These are phyloP conservation scores for Dissophora ornata DNA, from an alignment of 192 early-diverging fungal genomes.

Conservation along the genomic window DNA sequence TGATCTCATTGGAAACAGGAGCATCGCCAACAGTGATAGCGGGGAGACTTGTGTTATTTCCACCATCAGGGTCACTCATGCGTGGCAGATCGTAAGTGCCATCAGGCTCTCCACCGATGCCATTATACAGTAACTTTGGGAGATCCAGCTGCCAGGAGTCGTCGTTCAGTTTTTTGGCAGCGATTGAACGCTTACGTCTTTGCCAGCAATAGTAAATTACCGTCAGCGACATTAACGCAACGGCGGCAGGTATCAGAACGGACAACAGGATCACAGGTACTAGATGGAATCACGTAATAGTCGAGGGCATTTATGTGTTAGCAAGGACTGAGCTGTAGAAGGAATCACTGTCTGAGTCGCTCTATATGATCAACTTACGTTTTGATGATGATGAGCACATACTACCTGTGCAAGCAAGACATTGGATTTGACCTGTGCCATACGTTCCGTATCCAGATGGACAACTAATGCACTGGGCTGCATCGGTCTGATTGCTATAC, in stretches of 20 bases:
- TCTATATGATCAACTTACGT: too few relatives aligned
- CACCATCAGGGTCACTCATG: slow-evolving; percentile 8
- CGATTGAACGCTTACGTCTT: slow-evolving; percentile 16
- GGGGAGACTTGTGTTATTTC: slow-evolving; percentile 6
- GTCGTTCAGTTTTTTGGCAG: slow-evolving; percentile 39
- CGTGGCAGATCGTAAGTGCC: slow-evolving; percentile 4
- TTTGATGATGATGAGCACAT: slow-evolving; percentile 4
- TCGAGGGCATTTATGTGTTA: too few relatives aligned
- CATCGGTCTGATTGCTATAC: slow-evolving; percentile 26
- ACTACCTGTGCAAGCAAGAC: slow-evolving; percentile 14
- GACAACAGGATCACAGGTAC: slow-evolving; percentile 10
- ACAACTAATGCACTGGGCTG: slow-evolving; percentile 6
- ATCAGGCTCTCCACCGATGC: slow-evolving; percentile 31
- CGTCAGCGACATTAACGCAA: background rate
- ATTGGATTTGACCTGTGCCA: slow-evolving; percentile 27
- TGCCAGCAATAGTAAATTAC: slow-evolving; percentile 9
- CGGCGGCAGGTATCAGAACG: slow-evolving; percentile 17
- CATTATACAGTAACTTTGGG: slow-evolving; percentile 27
- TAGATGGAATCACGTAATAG: too few relatives aligned
- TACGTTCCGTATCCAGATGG: slow-evolving; percentile 12
- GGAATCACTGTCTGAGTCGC: too few relatives aligned
- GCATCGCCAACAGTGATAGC: slow-evolving; percentile 7
- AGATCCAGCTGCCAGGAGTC: slow-evolving; percentile 55
- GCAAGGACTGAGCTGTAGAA: too few relatives aligned
- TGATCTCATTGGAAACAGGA: background rate